Evolutionary conservation across 1,284 basidiomycete genomes (phyloP).

Genomic region (Ceratobasidium sp.): DNA sequence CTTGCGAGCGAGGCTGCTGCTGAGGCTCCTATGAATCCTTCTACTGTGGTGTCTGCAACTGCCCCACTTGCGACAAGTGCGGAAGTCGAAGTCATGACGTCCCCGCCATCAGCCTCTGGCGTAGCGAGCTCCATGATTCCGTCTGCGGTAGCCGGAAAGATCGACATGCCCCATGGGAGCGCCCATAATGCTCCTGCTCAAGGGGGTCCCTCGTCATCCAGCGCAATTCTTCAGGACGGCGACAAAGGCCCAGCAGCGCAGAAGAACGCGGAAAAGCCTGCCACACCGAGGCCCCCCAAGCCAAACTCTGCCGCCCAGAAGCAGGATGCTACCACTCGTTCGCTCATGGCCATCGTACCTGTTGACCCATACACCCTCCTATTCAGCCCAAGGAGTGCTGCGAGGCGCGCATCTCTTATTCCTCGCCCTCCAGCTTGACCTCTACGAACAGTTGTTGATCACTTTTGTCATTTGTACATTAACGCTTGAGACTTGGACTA

Average conservation of each 20-base stretch:
- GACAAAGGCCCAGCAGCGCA: not conserved
- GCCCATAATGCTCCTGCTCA: not conserved
- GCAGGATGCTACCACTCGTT: not conserved
- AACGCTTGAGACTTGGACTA: not conserved
- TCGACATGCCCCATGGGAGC: not conserved
- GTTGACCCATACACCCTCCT: conserved; percentile 34
- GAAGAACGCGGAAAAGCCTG: not conserved
- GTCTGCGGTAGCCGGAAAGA: not conserved
- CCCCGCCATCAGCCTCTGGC: not conserved
- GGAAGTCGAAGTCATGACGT: not conserved
- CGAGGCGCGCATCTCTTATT: not conserved
- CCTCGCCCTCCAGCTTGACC: not conserved
- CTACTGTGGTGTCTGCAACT: not conserved
- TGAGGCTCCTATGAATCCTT: not conserved
- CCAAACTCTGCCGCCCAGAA: not conserved
- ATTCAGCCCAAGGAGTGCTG: conserved; percentile 3
- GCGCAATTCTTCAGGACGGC: not conserved
- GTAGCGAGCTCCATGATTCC: not conserved
- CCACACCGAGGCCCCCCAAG: not conserved
- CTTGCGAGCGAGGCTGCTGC: not conserved
- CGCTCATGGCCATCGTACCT: not conserved
- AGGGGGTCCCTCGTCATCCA: not conserved
- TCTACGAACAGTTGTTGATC: not conserved
- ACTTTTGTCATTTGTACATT: conserved; percentile 10
- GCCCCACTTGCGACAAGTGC: not conserved